Conservation (phyloP, 108 stramenopile species). For the Fragilariopsis cylindrus region DNA sequence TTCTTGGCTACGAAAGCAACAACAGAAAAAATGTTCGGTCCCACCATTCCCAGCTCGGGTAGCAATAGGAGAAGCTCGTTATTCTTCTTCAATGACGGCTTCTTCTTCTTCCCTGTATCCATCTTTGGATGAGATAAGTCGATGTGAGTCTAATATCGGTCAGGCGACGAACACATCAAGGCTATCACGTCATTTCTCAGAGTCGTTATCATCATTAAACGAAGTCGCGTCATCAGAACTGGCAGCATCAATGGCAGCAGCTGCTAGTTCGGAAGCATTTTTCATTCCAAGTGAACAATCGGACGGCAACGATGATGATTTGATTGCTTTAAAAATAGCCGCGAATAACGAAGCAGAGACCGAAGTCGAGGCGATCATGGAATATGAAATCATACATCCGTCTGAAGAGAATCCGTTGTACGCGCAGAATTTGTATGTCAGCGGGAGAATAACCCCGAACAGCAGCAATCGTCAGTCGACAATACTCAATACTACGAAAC, state of each 20-base stretch:
- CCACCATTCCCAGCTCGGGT: no score
- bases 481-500: neutral
- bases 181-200: no score
- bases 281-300: no score
- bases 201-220: neutral
- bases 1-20: neutral
- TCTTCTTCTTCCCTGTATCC: conserved; percentile 6
- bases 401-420: conserved; percentile 9
- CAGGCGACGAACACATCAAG: no score
- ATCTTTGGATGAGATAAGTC: neutral
- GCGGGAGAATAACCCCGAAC: neutral
- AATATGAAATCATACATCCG: conserved; percentile 14
- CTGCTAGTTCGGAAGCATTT: neutral
- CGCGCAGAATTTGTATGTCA: conserved; percentile 10
- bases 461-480: neutral
- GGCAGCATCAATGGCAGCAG: neutral
- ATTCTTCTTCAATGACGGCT: neutral
- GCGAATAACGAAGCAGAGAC: neutral
- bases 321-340: conserved; percentile 18
- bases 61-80: no score
- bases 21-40: neutral
- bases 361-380: conserved; percentile 1
- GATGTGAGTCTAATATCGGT: neutral
- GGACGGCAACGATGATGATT: conserved; percentile 7
- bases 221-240: neutral